Percentiles rank a stretch among this genome's conserved stretches.
These are phyloP conservation scores for Vickermania ingenoplastis DNA, from an alignment of 208 protist genomes.

Conservation along the genomic window DNA sequence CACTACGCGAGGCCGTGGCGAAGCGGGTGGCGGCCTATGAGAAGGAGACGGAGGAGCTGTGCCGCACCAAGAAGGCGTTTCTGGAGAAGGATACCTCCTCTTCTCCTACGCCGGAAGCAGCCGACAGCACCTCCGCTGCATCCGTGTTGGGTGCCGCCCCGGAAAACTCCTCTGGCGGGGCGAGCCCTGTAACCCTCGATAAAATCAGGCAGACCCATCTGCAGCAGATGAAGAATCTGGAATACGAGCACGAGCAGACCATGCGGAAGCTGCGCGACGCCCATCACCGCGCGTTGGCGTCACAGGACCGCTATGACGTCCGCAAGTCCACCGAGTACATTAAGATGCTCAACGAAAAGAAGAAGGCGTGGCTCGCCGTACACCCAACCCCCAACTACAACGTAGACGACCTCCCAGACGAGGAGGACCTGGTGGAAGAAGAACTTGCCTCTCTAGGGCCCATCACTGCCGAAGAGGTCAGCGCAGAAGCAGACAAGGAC, in stretches of 20 bases:
- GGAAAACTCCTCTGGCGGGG: neutral
- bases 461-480: neutral
- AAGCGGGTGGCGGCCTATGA: conserved; percentile 16
- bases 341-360: conserved; percentile 1
- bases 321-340: neutral
- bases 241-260: conserved; percentile 3
- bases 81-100: neutral
- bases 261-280: neutral
- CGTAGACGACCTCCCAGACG: neutral
- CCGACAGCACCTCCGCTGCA: neutral
- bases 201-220: conserved; percentile 14
- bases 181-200: conserved; percentile 6
- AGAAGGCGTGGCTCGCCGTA: conserved; percentile 2
- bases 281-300: neutral
- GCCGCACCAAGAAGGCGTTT: conserved; percentile 2
- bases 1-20: conserved; percentile 15
- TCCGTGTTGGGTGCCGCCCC: no score
- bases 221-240: conserved; percentile 12
- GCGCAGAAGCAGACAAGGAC: neutral
- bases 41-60: conserved; percentile 28
- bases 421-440: neutral
- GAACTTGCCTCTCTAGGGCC: neutral
- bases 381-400: conserved; percentile 3
- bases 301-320: neutral
- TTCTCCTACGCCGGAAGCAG: conserved; percentile 2